Conservation (phyloP, 2,329 filamentous ascomycete genomes). For the Talaromyces verruculosus region DNA sequence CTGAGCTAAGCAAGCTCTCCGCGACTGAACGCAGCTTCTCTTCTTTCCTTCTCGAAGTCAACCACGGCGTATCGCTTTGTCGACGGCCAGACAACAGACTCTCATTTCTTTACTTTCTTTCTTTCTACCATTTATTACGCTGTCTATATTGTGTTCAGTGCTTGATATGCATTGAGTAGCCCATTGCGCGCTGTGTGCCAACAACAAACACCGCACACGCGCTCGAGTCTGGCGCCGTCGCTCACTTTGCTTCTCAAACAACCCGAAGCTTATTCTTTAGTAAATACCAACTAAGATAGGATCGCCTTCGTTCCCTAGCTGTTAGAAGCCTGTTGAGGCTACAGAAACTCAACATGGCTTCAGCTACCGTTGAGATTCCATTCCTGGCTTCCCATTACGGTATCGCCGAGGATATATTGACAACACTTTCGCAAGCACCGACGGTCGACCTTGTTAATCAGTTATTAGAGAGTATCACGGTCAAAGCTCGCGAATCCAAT, state of each 20-base stretch:
- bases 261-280: neutral
- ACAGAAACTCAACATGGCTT: constrained; percentile 50
- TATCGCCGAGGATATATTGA: constrained; percentile 57
- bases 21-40: constrained; percentile 9
- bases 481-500: constrained; percentile 80
- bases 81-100: constrained; percentile 13
- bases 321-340: constrained; percentile 20
- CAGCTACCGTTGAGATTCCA: constrained; percentile 56
- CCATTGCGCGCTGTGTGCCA: constrained; percentile 15
- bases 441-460: constrained; percentile 75
- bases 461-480: constrained; percentile 71
- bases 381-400: constrained; percentile 61
- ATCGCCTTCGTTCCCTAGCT: neutral
- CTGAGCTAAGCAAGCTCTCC: constrained; percentile 11
- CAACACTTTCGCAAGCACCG: constrained; percentile 56
- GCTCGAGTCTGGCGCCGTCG: constrained; percentile 1
- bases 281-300: neutral
- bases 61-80: constrained; percentile 19
- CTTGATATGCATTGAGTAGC: constrained; percentile 17
- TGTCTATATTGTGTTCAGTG: constrained; percentile 2
- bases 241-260: constrained; percentile 3
- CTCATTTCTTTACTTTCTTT: constrained; percentile 23
- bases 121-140: constrained; percentile 18
- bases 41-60: constrained; percentile 6
- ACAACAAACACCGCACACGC: constrained; percentile 13